These are phyloP conservation scores for Aspergillus uvarum DNA, from an alignment of 2,329 filamentous ascomycete species.

Conservation along the genomic window DNA sequence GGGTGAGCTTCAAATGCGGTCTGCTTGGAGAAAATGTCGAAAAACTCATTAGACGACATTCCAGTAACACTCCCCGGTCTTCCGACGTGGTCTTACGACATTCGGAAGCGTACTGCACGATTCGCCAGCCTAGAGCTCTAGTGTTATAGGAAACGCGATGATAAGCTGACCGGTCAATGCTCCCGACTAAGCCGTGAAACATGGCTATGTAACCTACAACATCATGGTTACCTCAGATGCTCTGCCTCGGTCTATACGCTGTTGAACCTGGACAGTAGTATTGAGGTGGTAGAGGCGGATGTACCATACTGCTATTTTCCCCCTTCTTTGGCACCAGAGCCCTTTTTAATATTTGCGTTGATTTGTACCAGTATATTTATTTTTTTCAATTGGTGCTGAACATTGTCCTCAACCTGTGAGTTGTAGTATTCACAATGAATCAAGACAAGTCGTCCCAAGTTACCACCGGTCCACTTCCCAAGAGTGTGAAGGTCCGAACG, in stretches of 20 bases:
- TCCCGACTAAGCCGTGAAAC: not conserved
- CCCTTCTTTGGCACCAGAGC: not conserved
- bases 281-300: not conserved
- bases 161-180: not conserved
- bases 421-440: not conserved
- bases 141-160: not conserved
- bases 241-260: not conserved
- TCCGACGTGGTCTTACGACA: not conserved
- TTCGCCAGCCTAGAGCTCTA: not conserved
- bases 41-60: not conserved
- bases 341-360: not conserved
- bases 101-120: not conserved
- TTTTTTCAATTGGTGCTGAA: not conserved
- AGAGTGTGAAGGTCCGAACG: constrained; percentile 37
- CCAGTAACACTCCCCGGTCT: not conserved
- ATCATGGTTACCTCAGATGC: not conserved
- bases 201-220: not conserved
- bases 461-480: constrained; percentile 21
- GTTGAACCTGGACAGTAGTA: not conserved
- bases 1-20: not conserved
- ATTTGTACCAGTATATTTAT: not conserved
- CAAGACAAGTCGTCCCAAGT: not conserved
- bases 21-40: not conserved
- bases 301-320: not conserved
- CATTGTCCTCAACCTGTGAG: not conserved